Percentiles rank a stretch among this genome's conserved stretches.
phyloP scores from a whole-genome alignment of 306 rosid genomes.

The Arachis hypogaea region DNA sequence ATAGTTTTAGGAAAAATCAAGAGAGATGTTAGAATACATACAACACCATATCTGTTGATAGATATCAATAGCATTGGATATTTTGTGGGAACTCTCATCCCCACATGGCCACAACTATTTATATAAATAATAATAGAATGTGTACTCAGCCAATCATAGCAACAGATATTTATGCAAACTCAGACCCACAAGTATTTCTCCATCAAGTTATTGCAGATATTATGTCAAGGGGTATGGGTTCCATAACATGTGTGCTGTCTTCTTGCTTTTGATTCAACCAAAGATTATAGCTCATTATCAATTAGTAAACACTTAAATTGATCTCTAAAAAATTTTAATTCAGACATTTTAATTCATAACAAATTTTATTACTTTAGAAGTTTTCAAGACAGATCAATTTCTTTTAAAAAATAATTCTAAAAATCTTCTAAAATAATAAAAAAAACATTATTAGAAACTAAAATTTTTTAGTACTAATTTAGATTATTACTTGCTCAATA shows the following conservation, averaged over 20 bases:
- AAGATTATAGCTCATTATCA: not conserved
- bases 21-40: not conserved
- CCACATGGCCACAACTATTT: not conserved
- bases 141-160: not conserved
- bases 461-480: too few species aligned
- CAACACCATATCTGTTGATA: not conserved
- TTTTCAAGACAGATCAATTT: too few species aligned
- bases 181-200: not conserved
- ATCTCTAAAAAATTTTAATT: too few species aligned
- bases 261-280: not conserved
- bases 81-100: slow-evolving; percentile 15
- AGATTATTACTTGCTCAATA: too few species aligned
- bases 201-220: slow-evolving; percentile 3
- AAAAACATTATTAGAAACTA: too few species aligned
- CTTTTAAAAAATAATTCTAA: too few species aligned
- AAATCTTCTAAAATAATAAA: too few species aligned
- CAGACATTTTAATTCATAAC: too few species aligned
- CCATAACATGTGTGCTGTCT: not conserved
- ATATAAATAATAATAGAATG: too few species aligned
- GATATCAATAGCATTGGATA: not conserved
- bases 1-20: slow-evolving; percentile 2
- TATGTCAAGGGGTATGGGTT: slow-evolving; percentile 30
- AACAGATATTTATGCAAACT: slow-evolving; percentile 19
- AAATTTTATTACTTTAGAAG: too few species aligned
- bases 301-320: too few species aligned